Evolutionary conservation across 2,329 filamentous ascomycete species (phyloP), one percentile per base, ranked within the genome.

Genomic region (Colletotrichum scovillei): DNA sequence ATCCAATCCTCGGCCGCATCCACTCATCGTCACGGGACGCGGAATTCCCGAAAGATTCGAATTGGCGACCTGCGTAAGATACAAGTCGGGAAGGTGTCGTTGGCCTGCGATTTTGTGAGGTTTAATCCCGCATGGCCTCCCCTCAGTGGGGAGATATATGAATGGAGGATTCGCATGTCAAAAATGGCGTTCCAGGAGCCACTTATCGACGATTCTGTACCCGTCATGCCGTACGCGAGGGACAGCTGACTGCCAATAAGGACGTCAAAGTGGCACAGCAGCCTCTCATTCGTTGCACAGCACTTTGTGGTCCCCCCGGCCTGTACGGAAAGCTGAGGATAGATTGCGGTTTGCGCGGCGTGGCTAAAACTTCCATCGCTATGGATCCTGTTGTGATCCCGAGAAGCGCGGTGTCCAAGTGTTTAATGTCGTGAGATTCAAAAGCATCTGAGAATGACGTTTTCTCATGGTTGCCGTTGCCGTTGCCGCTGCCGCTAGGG

Each of bases 291-390:
- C 59, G 72, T 72, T 42, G 30, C 69, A 74, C 63, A 56, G 24
- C 52, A 68, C 30, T 49, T 42, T 59, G 63, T 56, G 46, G 46
- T 14, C 24, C 38, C 30, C 62, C 68, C 63, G 42, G 58, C 38
- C 52, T 30, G 26, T 59, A 63, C 35, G n/a, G 42, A 55, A 46
- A 59, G 59, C 30, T 26, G 35, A 28, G 16, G 58, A 62, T 66
- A 63, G 57, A 46, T 63, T 35, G 72, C 67, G 69, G 59, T 24
- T 68, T 73, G 56, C 71, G 67, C 71, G 67, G 71, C 65, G 52
- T 65, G 19, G 67, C 52, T 42, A 35, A 63, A 72, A 53, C 59
- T 28, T 26, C 24, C 35, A 26, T 63, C n/a, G 42, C 38, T 66
- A 67, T 71, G 24, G 64, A 63, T 30, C 42, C 52, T 72, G 58